Conservation (phyloP, 192 early-diverging fungal species). For the Kappamyces sp. region DNA sequence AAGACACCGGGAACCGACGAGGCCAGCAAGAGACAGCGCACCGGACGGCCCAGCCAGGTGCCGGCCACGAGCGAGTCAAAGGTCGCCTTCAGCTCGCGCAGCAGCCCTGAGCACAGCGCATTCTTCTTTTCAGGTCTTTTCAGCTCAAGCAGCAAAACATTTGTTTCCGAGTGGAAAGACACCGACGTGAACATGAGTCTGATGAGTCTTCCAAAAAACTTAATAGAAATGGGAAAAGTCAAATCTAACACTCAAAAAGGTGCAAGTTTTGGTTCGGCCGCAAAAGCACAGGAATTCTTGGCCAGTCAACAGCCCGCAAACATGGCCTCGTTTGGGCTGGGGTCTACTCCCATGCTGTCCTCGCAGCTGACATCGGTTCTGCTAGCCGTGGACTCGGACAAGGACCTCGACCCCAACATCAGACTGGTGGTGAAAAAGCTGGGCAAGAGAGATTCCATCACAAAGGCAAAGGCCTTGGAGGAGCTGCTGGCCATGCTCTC, state of each 20-base stretch:
- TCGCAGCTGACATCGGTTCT: too few relatives aligned
- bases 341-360: too few relatives aligned
- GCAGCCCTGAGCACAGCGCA: slow-evolving; percentile 76
- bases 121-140: slow-evolving; percentile 84
- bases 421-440: slow-evolving; percentile 77
- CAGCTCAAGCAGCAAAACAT: slow-evolving; percentile 21
- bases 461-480: slow-evolving; percentile 80
- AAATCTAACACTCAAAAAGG: too few relatives aligned
- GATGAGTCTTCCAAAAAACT: too few relatives aligned
- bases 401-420: slow-evolving; percentile 44
- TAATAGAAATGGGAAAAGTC: too few relatives aligned
- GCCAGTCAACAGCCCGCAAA: too few relatives aligned
- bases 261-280: too few relatives aligned
- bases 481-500: slow-evolving; percentile 57
- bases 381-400: too few relatives aligned
- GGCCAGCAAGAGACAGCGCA: slow-evolving; percentile 47
- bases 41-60: not conserved
- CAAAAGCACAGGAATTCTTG: too few relatives aligned
- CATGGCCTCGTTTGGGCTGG: too few relatives aligned
- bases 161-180: too few relatives aligned
- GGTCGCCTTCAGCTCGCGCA: slow-evolving; percentile 62
- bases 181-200: too few relatives aligned
- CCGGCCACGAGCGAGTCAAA: slow-evolving; percentile 61
- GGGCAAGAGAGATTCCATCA: slow-evolving; percentile 80
- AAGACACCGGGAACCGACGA: slow-evolving; percentile 81